These are phyloP conservation scores for Cicer judaicum DNA, from an alignment of 306 rosid species.

Conservation along the genomic window DNA sequence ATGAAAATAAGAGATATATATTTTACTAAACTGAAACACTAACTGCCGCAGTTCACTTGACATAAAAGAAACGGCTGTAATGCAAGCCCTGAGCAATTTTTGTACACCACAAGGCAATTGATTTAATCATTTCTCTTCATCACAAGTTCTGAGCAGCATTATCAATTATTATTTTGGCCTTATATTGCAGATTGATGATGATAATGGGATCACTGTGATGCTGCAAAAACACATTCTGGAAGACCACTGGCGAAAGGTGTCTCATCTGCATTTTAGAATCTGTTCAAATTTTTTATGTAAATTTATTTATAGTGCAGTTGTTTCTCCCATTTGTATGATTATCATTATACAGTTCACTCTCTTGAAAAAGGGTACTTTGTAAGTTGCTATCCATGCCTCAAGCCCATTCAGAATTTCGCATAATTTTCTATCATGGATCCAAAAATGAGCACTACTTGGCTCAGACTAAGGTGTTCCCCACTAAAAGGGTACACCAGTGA, in stretches of 20 bases:
- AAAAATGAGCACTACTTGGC: constrained; percentile 4
- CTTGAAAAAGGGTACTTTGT: constrained; percentile 10
- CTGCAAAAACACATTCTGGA: constrained; percentile 76
- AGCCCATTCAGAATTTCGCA: neutral
- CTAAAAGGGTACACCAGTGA: neutral
- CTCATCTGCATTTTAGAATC: constrained; percentile 7
- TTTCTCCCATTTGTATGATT: constrained; percentile 2
- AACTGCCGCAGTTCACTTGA: constrained; percentile 3
- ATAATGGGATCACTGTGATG: constrained; percentile 60
- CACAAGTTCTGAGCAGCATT: constrained; percentile 23
- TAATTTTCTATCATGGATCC: constrained; percentile 18
- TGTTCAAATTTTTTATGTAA: constrained; percentile 14
- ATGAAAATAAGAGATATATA: constrained; percentile 20
- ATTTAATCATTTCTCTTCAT: constrained; percentile 33
- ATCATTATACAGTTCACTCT: constrained; percentile 13
- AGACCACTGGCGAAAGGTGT: constrained; percentile 90
- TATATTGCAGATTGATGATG: constrained; percentile 69
- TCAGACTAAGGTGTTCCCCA: neutral
- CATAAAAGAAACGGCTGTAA: neutral
- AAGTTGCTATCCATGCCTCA: constrained; percentile 30
- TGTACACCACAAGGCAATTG: constrained; percentile 9
- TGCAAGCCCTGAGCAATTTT: constrained; percentile 19
- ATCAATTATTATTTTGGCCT: constrained; percentile 31
- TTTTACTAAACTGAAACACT: constrained; percentile 33
- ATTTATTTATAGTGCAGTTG: constrained; percentile 22